Conservation (phyloP, 148 eudicot genomes). For the Amaranthus cruentus region DNA sequence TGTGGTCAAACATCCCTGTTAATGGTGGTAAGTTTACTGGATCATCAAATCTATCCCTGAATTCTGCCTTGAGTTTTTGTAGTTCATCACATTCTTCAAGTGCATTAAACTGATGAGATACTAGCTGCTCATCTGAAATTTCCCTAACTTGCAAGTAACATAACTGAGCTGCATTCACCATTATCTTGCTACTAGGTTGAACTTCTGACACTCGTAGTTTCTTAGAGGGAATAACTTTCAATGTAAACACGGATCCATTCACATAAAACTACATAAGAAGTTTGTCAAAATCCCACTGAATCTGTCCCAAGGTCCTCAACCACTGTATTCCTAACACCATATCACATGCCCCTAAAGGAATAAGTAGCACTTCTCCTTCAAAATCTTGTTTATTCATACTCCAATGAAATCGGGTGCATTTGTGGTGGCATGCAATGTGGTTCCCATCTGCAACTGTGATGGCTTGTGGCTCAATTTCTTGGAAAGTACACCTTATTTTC, state of each 20-base stretch:
- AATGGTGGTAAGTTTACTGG: background rate
- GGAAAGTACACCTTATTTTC: too few relatives aligned
- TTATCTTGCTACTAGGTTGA: too few relatives aligned
- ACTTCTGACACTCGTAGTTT: background rate
- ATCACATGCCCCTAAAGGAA: too few relatives aligned
- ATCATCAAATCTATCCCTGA: background rate
- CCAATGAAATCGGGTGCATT: background rate
- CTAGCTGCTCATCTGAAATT: too few relatives aligned
- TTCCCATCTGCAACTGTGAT: too few relatives aligned
- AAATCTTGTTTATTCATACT: background rate
- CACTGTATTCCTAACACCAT: too few relatives aligned
- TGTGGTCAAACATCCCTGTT: background rate
- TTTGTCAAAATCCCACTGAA: background rate
- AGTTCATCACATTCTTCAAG: background rate
- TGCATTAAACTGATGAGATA: too few relatives aligned
- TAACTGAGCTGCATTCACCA: too few relatives aligned
- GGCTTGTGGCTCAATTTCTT: too few relatives aligned
- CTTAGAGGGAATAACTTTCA: background rate
- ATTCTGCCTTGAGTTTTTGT: background rate
- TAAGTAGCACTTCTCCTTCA: background rate
- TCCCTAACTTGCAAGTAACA: too few relatives aligned
- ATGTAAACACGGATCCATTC: background rate
- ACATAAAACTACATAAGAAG: background rate
- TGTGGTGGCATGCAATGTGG: background rate
- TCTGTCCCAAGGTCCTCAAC: background rate